Base-by-base conservation (phyloP, 257 asterid species). In the Mentha longifolia region DNA sequence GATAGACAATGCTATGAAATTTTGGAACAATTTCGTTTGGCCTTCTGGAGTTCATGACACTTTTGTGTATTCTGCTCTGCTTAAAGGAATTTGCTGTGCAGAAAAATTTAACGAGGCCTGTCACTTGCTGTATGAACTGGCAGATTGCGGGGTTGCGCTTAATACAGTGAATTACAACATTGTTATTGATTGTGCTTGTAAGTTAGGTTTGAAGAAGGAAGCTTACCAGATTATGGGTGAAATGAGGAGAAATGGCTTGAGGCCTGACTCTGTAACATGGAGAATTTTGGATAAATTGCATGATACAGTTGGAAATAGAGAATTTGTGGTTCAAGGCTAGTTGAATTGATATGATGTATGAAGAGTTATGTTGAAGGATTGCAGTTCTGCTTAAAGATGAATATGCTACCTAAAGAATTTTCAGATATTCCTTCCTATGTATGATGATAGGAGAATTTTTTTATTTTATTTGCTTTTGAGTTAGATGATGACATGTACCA, bases 231-330 rank as follows among this genome's bases (percentile, higher is more conserved):
- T 94, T 45, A 39, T 86, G 33, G 83, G 91, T 37, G 96, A 94
- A 73, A 91, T 94, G 98, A 94, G 80, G 76, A 86, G 83, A 72
- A 89, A 89, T 78, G 96, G 89, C 28, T 63, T 91, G 8, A 39
- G 42, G 70, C 96, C 96, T 6, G 96, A 94, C 85, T 83, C 95
- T 20, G 90, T 86, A 33, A 86, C 97, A 1, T 91, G 97, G 97
- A 91, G 96, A 80, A 87, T 91, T 80, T 80, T 94, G 72, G 86
- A 87, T 76, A 89, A 82, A 65, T 80, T 91, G 80, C 96, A 84
- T 49, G 73, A 17, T 58, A 5, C 5, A 35, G 30, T 49, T 3
- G 67, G 47, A 45, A 57, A 43, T 17, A 11, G 30, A 15, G 54
- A 37, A 12, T 7, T 6, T 16, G 64, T 35, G 2, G 52, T 14